A percentile compares a stretch with the other conserved stretches of the same genome.
phyloP scores from a whole-genome alignment of 1,284 basidiomycete species.

The Meira miltonrushii region DNA sequence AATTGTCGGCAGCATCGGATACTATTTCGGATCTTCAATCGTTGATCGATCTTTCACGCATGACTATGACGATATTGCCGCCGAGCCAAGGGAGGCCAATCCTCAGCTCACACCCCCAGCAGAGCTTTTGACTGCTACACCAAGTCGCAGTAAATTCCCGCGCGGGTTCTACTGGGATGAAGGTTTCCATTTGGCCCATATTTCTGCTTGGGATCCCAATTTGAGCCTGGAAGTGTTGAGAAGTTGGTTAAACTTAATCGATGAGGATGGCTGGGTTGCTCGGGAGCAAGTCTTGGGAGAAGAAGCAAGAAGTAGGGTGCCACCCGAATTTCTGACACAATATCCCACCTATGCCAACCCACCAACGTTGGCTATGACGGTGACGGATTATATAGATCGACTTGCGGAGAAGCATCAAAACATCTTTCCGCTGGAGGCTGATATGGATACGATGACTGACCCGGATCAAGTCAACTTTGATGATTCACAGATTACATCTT shows the following conservation, averaged over 20 bases:
- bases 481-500: constrained; percentile 41
- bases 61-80: constrained; percentile 66
- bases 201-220: constrained; percentile 86
- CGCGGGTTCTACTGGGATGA: constrained; percentile 98
- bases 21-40: constrained; percentile 86
- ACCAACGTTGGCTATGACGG: constrained; percentile 82
- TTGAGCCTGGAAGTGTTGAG: constrained; percentile 81
- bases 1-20: constrained; percentile 83
- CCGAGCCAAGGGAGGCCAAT: constrained; percentile 52
- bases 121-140: constrained; percentile 81
- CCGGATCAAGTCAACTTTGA: constrained; percentile 38
- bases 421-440: constrained; percentile 11
- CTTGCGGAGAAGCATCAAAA: constrained; percentile 55
- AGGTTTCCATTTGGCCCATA: constrained; percentile 85
- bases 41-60: constrained; percentile 75
- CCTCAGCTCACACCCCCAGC: constrained; percentile 66
- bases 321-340: constrained; percentile 80
- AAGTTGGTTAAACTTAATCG: constrained; percentile 82
- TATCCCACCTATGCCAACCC: constrained; percentile 90
- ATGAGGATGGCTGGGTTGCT: constrained; percentile 89
- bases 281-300: constrained; percentile 92
- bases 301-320: constrained; percentile 73
- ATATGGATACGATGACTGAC: constrained; percentile 10
- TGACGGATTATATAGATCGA: constrained; percentile 77
- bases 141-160: constrained; percentile 90